Evolutionary conservation across 2,329 filamentous ascomycete genomes (phyloP), one percentile per base, ranked within the genome.

Genomic region (Aspergillus japonicus): DNA sequence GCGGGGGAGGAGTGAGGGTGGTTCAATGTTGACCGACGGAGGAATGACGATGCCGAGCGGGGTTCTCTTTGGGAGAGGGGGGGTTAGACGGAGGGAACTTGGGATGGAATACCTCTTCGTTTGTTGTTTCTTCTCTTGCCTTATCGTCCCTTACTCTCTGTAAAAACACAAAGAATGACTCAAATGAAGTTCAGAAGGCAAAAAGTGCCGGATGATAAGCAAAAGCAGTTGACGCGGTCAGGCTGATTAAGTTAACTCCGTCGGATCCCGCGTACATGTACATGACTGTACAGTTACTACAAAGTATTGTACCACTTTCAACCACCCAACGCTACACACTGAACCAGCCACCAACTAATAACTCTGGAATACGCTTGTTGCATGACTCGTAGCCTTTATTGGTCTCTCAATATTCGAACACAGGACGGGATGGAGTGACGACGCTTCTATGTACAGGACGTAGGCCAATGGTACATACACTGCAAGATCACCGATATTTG

Each of bases 371-470:
- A 39, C 8, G 14, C 11, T 42, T 16, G 10, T 19, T 19, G 39
- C 16, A 44, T 44, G 16, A 47, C 16, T 26, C 14, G 14, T 35
- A 10, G 44, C 44, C 42, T 55, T 47, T 23, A 50, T 51, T 54
- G 39, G 55, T 31, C 26, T 31, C 35, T 56, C 39, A 50, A 51
- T 29, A 57, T 50, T 62, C 29, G 58, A 49, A 62, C 54, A 64
- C 51, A 54, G 44, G 54, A 58, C 64, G 56, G 54, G 61, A 65
- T 66, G 62, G 61, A 66, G 58, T 60, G 59, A 62, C 64, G 62
- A 62, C 57, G 67, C 56, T 69, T 68, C 64, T 72, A 72, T 72
- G 62, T 72, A 73, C 69, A 73, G 68, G 67, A 66, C 62, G 59
- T 63, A 68, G 65, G 65, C 61, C 65, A 66, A 65, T 60, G 60